phyloP scores from a whole-genome alignment of 371 early-diverging fungal species.

The Blakeslea trispora region DNA sequence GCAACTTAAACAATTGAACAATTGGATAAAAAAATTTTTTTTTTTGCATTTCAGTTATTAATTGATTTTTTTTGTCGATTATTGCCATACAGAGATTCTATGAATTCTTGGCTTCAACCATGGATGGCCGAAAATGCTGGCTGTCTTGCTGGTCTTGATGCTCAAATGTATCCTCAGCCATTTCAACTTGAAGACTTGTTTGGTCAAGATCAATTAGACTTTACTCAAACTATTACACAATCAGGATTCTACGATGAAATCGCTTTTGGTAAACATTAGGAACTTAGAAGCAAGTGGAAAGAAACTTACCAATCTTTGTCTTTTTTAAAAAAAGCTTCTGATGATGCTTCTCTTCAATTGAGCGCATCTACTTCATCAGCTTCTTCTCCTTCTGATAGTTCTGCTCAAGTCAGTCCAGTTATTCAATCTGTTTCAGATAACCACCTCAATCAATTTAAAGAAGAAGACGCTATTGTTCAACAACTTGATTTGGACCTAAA shows the following conservation, averaged over 20 bases:
- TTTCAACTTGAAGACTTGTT: slow-evolving; percentile 45
- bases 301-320: not conserved
- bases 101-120: slow-evolving; percentile 37
- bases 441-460: slow-evolving; percentile 1
- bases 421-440: slow-evolving; percentile 13
- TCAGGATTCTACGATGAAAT: slow-evolving; percentile 46
- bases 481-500: not conserved
- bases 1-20: no score
- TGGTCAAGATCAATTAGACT: slow-evolving; percentile 35
- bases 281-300: not conserved
- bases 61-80: slow-evolving; percentile 8
- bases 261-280: slow-evolving; percentile 38
- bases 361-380: slow-evolving; percentile 31
- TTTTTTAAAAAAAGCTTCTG: slow-evolving; percentile 16
- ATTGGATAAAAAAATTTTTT: slow-evolving; percentile 11
- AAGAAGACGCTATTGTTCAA: slow-evolving; percentile 10
- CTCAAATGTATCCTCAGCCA: slow-evolving; percentile 40
- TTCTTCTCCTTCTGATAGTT: slow-evolving; percentile 25
- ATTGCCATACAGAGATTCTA: slow-evolving; percentile 28
- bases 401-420: slow-evolving; percentile 22
- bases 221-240: slow-evolving; percentile 16
- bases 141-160: slow-evolving; percentile 33
- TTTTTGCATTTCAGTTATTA: not conserved
- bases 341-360: slow-evolving; percentile 22
- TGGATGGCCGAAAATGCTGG: slow-evolving; percentile 27